phyloP scores from a whole-genome alignment of 257 asterid genomes.

The Coffea canephora region DNA sequence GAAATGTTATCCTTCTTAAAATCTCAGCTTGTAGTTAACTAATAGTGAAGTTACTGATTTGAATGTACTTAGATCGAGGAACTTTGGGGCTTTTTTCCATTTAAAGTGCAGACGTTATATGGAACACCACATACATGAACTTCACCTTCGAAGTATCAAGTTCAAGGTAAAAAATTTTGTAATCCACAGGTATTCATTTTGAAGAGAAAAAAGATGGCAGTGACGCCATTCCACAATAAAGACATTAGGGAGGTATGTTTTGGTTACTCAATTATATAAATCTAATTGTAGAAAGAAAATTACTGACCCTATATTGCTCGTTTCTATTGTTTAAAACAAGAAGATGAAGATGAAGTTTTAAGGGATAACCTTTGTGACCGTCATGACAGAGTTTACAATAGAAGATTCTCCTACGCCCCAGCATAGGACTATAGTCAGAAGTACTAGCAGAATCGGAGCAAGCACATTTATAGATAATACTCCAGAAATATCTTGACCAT shows the following conservation, averaged over 20 bases:
- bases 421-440: slow-evolving; percentile 77
- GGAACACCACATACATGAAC: not conserved
- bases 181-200: not conserved
- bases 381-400: slow-evolving; percentile 70
- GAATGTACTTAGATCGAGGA: not conserved
- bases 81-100: not conserved
- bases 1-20: not conserved
- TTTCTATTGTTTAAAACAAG: slow-evolving; percentile 8
- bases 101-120: not conserved
- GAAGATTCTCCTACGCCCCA: slow-evolving; percentile 96
- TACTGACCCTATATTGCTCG: not conserved
- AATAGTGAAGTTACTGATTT: not conserved
- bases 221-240: not conserved
- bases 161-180: not conserved
- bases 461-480: slow-evolving; percentile 65
- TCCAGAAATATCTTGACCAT: slow-evolving; percentile 73
- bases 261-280: not conserved
- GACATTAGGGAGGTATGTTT: not conserved
- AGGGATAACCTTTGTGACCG: slow-evolving; percentile 65
- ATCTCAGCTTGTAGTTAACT: not conserved
- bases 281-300: not conserved
- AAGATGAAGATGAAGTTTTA: slow-evolving; percentile 14
- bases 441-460: slow-evolving; percentile 73
- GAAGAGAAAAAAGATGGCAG: not conserved
- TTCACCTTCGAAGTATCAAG: not conserved